Base-by-base conservation (phyloP, 345 rosid species). In the Linum lewisii region DNA sequence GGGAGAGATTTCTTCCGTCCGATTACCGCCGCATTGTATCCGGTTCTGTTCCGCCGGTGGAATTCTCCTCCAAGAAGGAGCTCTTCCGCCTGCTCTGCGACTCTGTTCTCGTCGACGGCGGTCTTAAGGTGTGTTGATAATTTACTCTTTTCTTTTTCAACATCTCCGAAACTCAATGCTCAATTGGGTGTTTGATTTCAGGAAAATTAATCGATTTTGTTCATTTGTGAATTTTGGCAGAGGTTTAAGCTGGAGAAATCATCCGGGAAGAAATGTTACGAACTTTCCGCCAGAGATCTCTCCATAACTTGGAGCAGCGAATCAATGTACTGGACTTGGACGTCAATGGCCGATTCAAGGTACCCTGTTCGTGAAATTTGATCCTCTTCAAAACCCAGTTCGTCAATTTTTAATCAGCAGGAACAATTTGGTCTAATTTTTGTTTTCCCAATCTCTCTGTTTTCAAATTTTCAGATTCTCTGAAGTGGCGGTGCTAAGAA, bases 251-350 rank as follows among this genome's bases (percentile, higher is more conserved):
- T 87, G 63, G 86, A 87, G 66, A 82, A 67, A 76, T 70, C 72
- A 18, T 68, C 80, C 5, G 94, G 91, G 20, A 84, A 58, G 69
- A 73, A 68, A 26, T 81, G 77, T 0, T 85, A 72, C 45, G 21
- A 73, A 24, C 54, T 90, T 45, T 87, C 96, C 6, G 85, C 97
- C 24, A 85, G 86, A 69, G 82, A 80, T 60, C 81, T 87, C 60
- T 67, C 78, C 0, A 87, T 90, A 56, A 65, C 80, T 2, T 66
- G 78, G 77, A 75, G 84, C 60, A 49, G 69, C 60, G 73, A 79
- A 53, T 70, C 86, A 16, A 60, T 67, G 51, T 50, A 69, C 49
- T 90, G 96, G 96, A 37, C 57, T 20, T 90, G 94, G 96, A 57
- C 51, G 15, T 72, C 81, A 10, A 58, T 50, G 13, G 59, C 82